Evolutionary conservation across 2,329 filamentous ascomycete genomes (phyloP).

Genomic region (Colletotrichum sansevieriae): DNA sequence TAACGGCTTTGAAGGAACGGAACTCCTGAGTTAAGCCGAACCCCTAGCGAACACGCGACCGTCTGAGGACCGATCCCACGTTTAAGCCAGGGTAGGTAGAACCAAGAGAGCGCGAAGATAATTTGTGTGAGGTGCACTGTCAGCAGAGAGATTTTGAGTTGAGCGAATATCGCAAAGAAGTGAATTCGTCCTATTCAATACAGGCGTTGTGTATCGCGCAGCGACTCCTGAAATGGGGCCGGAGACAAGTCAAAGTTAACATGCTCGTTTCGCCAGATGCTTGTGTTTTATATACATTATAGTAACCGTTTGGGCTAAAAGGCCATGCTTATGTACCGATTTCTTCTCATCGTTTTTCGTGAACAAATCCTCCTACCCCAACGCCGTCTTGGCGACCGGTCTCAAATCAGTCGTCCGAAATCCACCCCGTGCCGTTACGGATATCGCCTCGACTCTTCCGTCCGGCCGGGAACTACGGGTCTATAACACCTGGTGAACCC

Average conservation of each 20-base stretch:
- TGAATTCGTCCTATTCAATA: constrained; percentile 15
- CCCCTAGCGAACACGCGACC: background rate
- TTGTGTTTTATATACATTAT: constrained; percentile 31
- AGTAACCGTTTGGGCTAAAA: constrained; percentile 3
- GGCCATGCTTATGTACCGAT: constrained; percentile 17
- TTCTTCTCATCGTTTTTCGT: background rate
- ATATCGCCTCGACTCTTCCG: constrained; percentile 24
- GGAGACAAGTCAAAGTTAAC: constrained; percentile 8
- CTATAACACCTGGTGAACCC: constrained; percentile 29
- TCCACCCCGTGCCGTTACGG: constrained; percentile 30
- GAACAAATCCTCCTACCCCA: background rate
- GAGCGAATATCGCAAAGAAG: constrained; percentile 15
- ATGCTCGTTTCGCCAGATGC: constrained; percentile 11
- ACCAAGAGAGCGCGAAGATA: too few species aligned
- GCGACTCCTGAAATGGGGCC: constrained; percentile 2
- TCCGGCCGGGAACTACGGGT: constrained; percentile 36
- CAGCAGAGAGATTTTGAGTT: background rate
- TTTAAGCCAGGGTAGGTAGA: background rate
- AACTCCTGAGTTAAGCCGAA: constrained; percentile 2
- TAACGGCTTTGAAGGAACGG: constrained; percentile 12
- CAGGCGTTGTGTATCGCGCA: constrained; percentile 6
- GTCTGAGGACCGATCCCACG: background rate
- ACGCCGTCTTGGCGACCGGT: background rate
- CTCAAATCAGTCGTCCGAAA: constrained; percentile 21
- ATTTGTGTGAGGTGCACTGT: too few species aligned